Conservation (phyloP, 768 basidiomycete genomes). For the Suillus subluteus region DNA sequence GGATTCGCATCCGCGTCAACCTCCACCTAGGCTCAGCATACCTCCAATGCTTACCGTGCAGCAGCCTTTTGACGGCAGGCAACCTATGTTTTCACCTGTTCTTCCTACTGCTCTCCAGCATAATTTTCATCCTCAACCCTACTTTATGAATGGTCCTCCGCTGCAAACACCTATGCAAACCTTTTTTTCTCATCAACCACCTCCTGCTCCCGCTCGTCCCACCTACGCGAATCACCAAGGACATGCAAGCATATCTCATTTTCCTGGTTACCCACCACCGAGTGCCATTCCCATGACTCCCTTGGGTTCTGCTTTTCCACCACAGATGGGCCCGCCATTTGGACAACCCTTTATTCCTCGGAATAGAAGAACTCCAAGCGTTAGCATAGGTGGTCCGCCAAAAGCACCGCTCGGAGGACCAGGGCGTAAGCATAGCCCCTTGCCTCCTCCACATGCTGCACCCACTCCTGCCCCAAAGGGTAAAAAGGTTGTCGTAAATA, state of each 20-base stretch:
- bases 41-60: constrained; percentile 57
- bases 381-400: constrained; percentile 86
- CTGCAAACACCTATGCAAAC: constrained; percentile 78
- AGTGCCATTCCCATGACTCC: constrained; percentile 62
- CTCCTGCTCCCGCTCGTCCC: constrained; percentile 55
- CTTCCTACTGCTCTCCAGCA: constrained; percentile 63
- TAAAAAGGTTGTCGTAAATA: constrained; percentile 71
- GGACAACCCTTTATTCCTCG: constrained; percentile 59
- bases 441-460: constrained; percentile 42
- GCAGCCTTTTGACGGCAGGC: constrained; percentile 53
- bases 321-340: constrained; percentile 48
- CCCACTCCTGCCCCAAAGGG: constrained; percentile 45
- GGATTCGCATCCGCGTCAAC: constrained; percentile 49
- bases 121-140: constrained; percentile 55
- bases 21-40: constrained; percentile 60
- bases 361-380: constrained; percentile 63
- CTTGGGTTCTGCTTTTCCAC: constrained; percentile 57
- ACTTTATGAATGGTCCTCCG: constrained; percentile 46
- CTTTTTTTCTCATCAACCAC: constrained; percentile 58
- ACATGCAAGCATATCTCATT: constrained; percentile 62
- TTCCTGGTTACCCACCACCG: constrained; percentile 64
- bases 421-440: constrained; percentile 72
- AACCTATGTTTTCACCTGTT: constrained; percentile 65
- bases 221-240: constrained; percentile 53
- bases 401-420: constrained; percentile 85